Percentiles rank a stretch among this genome's conserved stretches.
Conservation (phyloP, 768 basidiomycete genomes). For the Pisolithus microcarpus region DNA sequence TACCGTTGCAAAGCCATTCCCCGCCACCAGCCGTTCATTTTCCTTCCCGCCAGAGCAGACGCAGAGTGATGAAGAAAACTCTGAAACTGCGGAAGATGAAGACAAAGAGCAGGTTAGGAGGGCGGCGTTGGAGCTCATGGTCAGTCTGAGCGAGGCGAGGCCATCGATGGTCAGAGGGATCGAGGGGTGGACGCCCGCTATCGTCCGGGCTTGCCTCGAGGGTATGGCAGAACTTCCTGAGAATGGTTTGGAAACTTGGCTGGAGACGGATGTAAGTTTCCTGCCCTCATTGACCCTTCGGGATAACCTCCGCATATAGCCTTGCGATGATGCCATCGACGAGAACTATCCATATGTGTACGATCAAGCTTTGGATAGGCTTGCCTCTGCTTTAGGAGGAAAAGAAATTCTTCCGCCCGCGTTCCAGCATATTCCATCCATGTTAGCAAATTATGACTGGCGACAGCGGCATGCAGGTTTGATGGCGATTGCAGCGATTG, state of each 20-base stretch:
- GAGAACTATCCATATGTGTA: slow-evolving; percentile 69
- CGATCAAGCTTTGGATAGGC: slow-evolving; percentile 75
- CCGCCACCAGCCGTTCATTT: slow-evolving; percentile 29
- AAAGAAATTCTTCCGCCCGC: slow-evolving; percentile 68
- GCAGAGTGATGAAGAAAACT: slow-evolving; percentile 25
- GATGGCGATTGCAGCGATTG: slow-evolving; percentile 81
- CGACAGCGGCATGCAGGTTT: slow-evolving; percentile 76
- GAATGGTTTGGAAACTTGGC: slow-evolving; percentile 52
- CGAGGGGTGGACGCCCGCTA: slow-evolving; percentile 60
- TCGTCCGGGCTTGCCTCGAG: slow-evolving; percentile 73
- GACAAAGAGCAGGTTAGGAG: slow-evolving; percentile 64
- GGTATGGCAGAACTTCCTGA: slow-evolving; percentile 76
- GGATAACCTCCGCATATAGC: slow-evolving; percentile 31
- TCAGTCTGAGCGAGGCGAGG: slow-evolving; percentile 69
- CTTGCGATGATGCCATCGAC: slow-evolving; percentile 51
- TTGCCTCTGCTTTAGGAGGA: slow-evolving; percentile 77
- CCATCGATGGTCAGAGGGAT: slow-evolving; percentile 63
- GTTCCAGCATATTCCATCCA: slow-evolving; percentile 76
- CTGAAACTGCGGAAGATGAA: slow-evolving; percentile 46
- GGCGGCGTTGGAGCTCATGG: slow-evolving; percentile 76
- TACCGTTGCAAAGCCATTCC: slow-evolving; percentile 42
- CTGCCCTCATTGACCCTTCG: neutral
- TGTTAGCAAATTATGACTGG: slow-evolving; percentile 82
- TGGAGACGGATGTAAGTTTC: slow-evolving; percentile 64
- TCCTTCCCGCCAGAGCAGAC: slow-evolving; percentile 32